Percentiles rank a stretch among this genome's conserved stretches.
phyloP scores from a whole-genome alignment of 2,329 filamentous ascomycete genomes.

The Dryadomyces sulphureus region DNA sequence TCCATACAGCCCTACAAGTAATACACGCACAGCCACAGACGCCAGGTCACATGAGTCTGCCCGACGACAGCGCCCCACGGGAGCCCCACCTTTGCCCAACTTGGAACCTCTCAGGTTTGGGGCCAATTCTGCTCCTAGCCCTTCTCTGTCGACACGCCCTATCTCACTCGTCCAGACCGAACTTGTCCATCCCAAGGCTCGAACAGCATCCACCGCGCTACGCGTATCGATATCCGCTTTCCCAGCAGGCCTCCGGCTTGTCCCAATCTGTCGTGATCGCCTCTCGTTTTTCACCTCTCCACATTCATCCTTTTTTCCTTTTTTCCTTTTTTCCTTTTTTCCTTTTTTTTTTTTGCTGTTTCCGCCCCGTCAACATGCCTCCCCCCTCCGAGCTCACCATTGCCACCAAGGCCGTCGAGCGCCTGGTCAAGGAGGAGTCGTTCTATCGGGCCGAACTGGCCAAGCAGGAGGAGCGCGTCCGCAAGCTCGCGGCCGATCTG shows the following conservation, averaged over 20 bases:
- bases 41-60: neutral
- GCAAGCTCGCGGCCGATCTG: conserved; percentile 49
- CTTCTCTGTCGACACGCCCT: neutral
- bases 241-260: neutral
- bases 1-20: too few relatives aligned
- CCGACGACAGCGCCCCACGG: neutral
- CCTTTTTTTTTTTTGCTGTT: neutral
- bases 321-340: neutral
- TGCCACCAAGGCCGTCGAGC: conserved; percentile 62
- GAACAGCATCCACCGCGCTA: too few relatives aligned
- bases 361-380: conserved; percentile 39
- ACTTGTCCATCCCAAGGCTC: too few relatives aligned
- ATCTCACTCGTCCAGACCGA: too few relatives aligned
- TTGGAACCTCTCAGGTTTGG: too few relatives aligned
- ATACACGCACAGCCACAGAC: neutral
- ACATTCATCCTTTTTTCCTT: neutral
- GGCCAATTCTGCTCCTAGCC: too few relatives aligned
- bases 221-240: too few relatives aligned
- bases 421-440: conserved; percentile 80
- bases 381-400: conserved; percentile 64
- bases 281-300: too few relatives aligned
- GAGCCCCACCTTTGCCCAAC: neutral
- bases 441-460: conserved; percentile 80
- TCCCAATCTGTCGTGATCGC: neutral
- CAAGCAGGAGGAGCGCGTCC: conserved; percentile 57